Base-by-base conservation (phyloP, 1,284 basidiomycete species). In the Ceraceosorus guamensis region DNA sequence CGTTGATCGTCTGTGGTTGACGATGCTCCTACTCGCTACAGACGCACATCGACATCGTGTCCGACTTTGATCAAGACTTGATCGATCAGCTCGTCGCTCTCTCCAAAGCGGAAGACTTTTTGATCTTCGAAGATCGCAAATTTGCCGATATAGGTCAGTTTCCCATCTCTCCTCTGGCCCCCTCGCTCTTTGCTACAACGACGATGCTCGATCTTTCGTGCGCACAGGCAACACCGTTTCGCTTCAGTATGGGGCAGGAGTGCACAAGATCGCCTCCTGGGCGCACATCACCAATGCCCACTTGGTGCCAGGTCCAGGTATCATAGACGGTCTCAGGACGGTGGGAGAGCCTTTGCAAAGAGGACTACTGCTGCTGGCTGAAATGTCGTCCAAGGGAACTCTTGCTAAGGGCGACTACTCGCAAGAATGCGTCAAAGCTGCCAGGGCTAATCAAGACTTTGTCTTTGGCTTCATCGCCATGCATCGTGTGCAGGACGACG, bases 101-200 rank as follows among this genome's bases (percentile, higher is more conserved):
- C 10, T 86, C 87, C 72, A 74, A 79, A 49, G 86, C 88, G 77
- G 85, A 95, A 67, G 89, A 97, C 72, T 98, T 98, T 78, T 78
- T 96, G 56, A 93, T 97, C 73, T 99, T 98, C 67, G 93, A 98
- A 79, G 95, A 99, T 79, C 82, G 95, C 66, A 99, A 99, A 78
- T 99, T 99, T 73, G 95, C 95, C 24, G 95, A 99, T 78, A 98
- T 99, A 61, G 93, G 92, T 91, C 18, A 56, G 74, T 60, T 2
- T 1, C n/a, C 5, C 6, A 32, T 18, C 35, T 10, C 39, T 31
- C 41, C 1, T 7, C 35, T 14, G 31, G 6, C 7, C 33, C 32
- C 16, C 50, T 52, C 13, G 34, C 10, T 4, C 18, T 33, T 7
- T 30, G 24, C 24, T 24, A 24, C 24, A 24, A 24, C 24, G 24